Base-by-base conservation (phyloP, 345 rosid species). In the Excoecaria agallocha region DNA sequence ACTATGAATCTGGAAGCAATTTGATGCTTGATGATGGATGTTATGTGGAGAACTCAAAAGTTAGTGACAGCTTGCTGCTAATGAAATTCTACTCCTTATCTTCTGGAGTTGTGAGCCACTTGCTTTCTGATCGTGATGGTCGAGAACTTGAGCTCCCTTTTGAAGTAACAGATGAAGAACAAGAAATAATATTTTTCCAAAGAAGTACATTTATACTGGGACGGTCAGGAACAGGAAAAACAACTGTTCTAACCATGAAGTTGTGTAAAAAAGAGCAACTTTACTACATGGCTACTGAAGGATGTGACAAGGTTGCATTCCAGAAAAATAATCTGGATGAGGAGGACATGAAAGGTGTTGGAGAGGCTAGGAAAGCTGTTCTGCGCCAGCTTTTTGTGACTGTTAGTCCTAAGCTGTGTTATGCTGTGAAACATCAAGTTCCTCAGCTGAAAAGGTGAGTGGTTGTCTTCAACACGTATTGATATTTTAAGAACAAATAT, bases 151-250 rank as follows among this genome's bases (percentile, higher is more conserved):
- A 84, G 10, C 85, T 84, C 24, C 89, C 90, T 2, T 84, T 87
- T 76, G 89, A 87, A 82, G 82, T 82, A 22, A 84, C 88, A 2
- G 84, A 77, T 38, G 82, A 87, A 60, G 86, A 85, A 50, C 41
- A 37, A 9, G 85, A 80, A 62, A 82, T 89, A 15, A 83, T 87
- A 50, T 25, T 51, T 56, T 82, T 73, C 15, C 84, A 72, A 8
- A 79, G 66, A 82, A 87, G 86, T 69, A 78, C 84, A 16, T 85
- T 89, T 57, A 75, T 86, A 13, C 70, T 84, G 38, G 92, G 92
- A 43, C 72, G 87, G 48, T 88, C 92, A 3, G 90, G 90, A 6
- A 88, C 86, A 0, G 92, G 90, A 6, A 88, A 88, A 77, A 88
- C 92, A 11, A 88, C 90, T 0, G 81, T 86, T 50, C 46, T 86